Evolutionary conservation across 441 rosid genomes (phyloP).

Genomic region (Geranium incanum): DNA sequence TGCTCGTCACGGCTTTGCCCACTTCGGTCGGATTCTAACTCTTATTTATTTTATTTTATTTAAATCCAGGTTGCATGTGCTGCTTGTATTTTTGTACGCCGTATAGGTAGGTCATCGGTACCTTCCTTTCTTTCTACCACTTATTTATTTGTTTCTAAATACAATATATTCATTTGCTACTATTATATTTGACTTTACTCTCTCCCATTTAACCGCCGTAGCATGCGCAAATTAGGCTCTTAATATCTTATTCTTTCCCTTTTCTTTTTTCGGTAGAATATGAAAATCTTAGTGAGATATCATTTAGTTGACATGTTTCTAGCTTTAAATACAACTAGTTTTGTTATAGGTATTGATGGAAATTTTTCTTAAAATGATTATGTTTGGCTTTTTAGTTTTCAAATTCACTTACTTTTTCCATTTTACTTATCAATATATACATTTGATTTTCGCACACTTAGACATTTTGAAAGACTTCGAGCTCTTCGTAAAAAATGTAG

Average conservation of each 20-base stretch:
- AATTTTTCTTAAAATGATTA: no score
- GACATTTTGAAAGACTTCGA: no score
- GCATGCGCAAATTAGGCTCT: neutral
- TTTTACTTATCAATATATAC: no score
- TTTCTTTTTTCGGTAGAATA: neutral
- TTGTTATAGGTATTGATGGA: no score
- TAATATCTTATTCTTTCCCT: no score
- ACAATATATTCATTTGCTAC: no score
- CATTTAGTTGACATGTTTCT: neutral
- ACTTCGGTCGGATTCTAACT: neutral
- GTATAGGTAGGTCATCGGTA: neutral
- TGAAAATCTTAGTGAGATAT: neutral
- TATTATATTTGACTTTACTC: neutral
- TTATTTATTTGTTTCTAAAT: neutral
- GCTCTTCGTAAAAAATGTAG: no score
- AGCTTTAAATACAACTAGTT: no score
- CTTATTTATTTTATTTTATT: neutral
- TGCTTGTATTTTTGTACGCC: neutral
- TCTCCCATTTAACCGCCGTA: neutral
- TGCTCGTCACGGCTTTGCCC: neutral
- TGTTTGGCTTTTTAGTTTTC: no score
- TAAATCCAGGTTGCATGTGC: neutral
- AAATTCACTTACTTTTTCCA: no score
- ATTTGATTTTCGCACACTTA: no score
- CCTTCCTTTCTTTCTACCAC: neutral